A percentile compares a stretch with the other conserved stretches of the same genome.
Evolutionary conservation across 306 rosid genomes (phyloP).

Genomic region (Fragaria iinumae): DNA sequence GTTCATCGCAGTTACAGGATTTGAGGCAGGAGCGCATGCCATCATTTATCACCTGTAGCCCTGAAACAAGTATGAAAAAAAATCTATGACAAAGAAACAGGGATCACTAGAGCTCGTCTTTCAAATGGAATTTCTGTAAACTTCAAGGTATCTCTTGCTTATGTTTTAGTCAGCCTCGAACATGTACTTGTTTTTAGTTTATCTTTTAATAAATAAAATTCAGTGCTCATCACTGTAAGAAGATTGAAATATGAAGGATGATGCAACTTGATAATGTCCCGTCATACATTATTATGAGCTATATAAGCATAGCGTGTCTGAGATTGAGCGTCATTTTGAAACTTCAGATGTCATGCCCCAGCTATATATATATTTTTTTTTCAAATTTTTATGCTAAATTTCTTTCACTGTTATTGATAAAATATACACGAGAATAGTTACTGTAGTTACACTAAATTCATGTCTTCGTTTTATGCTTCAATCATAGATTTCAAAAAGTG

Average conservation of each 20-base stretch:
- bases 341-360: background rate
- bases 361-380: background rate
- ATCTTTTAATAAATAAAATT: background rate
- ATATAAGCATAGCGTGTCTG: background rate
- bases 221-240: background rate
- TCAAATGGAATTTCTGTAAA: constrained; percentile 89
- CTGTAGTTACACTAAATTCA: background rate
- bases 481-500: constrained; percentile 79
- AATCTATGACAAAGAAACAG: constrained; percentile 81
- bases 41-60: constrained; percentile 60
- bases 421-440: background rate
- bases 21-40: constrained; percentile 64
- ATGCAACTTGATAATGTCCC: background rate
- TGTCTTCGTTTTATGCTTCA: constrained; percentile 5
- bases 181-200: background rate
- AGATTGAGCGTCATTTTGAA: background rate
- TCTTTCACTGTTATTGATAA: background rate
- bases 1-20: constrained; percentile 61
- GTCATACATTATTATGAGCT: background rate
- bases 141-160: constrained; percentile 63
- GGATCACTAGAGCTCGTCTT: constrained; percentile 77
- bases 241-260: background rate
- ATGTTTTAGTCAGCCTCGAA: background rate
- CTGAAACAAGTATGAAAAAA: constrained; percentile 50
- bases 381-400: background rate